A percentile compares a stretch with the other conserved stretches of the same genome.
These are phyloP conservation scores for Pythium oligandrum DNA, from an alignment of 352 stramenopile species.

Conservation along the genomic window DNA sequence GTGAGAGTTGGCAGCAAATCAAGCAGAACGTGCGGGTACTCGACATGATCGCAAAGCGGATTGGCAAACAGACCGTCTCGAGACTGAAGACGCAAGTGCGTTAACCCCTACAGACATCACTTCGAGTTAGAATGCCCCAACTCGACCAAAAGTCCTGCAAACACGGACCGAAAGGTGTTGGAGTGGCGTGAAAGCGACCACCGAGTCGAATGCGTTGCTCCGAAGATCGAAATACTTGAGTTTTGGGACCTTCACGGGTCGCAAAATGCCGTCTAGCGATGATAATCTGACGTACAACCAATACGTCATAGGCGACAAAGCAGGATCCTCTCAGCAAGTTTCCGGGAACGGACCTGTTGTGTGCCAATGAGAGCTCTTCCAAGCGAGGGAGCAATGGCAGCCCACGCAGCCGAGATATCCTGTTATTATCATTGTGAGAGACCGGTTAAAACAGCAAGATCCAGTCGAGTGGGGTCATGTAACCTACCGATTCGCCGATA, in stretches of 20 bases:
- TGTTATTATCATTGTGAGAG: slow-evolving; percentile 9
- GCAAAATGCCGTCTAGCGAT: slow-evolving; percentile 44
- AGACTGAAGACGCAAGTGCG: slow-evolving; percentile 55
- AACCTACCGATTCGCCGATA: slow-evolving; percentile 66
- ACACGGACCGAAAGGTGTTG: slow-evolving; percentile 47
- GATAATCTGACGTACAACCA: slow-evolving; percentile 25
- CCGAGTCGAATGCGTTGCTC: slow-evolving; percentile 48
- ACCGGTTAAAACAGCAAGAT: background rate
- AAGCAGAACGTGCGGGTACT: slow-evolving; percentile 40
- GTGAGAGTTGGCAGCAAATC: slow-evolving; percentile 44
- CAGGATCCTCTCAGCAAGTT: background rate
- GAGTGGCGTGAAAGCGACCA: slow-evolving; percentile 31
- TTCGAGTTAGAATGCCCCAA: too few relatives aligned
- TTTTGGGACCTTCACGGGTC: slow-evolving; percentile 67
- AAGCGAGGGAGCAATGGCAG: slow-evolving; percentile 59
- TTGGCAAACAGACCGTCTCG: slow-evolving; percentile 51
- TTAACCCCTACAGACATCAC: slow-evolving; percentile 28
- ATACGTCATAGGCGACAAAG: slow-evolving; percentile 5
- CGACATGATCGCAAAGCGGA: slow-evolving; percentile 51
- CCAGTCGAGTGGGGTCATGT: too few relatives aligned
- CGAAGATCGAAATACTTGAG: slow-evolving; percentile 70
- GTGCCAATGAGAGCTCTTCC: slow-evolving; percentile 67
- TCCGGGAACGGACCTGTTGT: slow-evolving; percentile 45
- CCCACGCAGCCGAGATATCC: slow-evolving; percentile 45
- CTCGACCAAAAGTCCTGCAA: background rate